Percentiles rank a stretch among this genome's conserved stretches.
These are phyloP conservation scores for Acanthamoeba culbertsoni DNA, from an alignment of 208 protist species.

Conservation along the genomic window DNA sequence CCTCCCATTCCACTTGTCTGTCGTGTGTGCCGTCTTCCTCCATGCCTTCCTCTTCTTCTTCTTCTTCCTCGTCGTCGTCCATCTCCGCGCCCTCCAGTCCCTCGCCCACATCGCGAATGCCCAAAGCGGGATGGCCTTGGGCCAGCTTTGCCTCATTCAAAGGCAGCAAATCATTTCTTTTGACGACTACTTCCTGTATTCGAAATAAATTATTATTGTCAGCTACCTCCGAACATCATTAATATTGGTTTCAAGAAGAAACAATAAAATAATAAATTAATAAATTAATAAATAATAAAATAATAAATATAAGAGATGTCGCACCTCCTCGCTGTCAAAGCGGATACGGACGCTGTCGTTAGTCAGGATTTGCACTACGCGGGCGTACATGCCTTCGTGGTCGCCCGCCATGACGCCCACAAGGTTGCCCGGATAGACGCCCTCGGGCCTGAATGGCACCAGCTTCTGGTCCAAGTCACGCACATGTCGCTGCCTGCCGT, in stretches of 20 bases:
- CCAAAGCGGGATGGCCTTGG: not conserved
- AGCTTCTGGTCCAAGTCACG: constrained; percentile 28
- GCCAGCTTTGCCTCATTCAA: not conserved
- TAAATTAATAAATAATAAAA: too few relatives aligned
- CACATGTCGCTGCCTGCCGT: not conserved
- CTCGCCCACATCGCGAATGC: not conserved
- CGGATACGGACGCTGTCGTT: not conserved
- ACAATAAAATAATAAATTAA: too few relatives aligned
- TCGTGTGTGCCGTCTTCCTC: not conserved
- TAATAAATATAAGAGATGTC: too few relatives aligned
- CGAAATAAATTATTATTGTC: too few relatives aligned
- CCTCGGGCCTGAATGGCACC: not conserved
- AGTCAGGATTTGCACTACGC: not conserved
- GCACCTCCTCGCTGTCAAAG: not conserved
- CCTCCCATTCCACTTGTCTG: not conserved
- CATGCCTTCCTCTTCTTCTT: not conserved
- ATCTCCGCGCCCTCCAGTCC: not conserved
- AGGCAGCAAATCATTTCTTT: not conserved
- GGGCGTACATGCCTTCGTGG: constrained; percentile 30
- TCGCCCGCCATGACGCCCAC: not conserved
- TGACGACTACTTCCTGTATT: not conserved
- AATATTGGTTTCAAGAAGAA: too few relatives aligned
- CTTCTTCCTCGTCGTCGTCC: not conserved
- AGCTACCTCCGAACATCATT: too few relatives aligned
- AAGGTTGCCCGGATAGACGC: not conserved